These are phyloP conservation scores for Sporobolomyces roseus DNA, from an alignment of 768 basidiomycete genomes.

Conservation along the genomic window DNA sequence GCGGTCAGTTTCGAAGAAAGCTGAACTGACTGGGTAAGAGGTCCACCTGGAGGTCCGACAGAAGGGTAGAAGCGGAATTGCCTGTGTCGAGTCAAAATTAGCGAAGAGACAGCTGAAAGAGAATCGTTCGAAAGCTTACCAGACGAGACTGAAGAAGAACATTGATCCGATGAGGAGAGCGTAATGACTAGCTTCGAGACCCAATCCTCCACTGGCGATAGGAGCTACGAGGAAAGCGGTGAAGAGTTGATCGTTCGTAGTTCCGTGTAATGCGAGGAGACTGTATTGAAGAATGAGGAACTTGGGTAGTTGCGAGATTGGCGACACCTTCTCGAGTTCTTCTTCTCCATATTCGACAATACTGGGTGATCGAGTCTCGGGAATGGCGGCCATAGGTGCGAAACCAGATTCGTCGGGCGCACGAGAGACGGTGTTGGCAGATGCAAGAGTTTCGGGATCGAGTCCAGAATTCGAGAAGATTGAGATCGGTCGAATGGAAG, in stretches of 20 bases:
- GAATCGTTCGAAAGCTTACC: constrained; percentile 15
- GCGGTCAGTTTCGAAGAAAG: constrained; percentile 58
- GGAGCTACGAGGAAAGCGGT: constrained; percentile 61
- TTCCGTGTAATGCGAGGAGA: constrained; percentile 74
- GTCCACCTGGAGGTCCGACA: constrained; percentile 50
- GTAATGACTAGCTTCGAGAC: constrained; percentile 84
- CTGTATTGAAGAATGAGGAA: constrained; percentile 87
- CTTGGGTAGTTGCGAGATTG: constrained; percentile 71
- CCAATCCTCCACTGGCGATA: constrained; percentile 80
- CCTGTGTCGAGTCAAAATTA: constrained; percentile 5
- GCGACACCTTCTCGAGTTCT: constrained; percentile 56
- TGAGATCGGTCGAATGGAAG: constrained; percentile 30
- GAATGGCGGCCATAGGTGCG: constrained; percentile 36
- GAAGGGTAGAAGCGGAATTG: constrained; percentile 52
- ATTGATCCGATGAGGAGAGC: constrained; percentile 72
- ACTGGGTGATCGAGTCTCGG: constrained; percentile 31
- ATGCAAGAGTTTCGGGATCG: constrained; percentile 33
- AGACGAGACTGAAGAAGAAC: constrained; percentile 42
- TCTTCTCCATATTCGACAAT: constrained; percentile 30
- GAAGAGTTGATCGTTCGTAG: constrained; percentile 55
- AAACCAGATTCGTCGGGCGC: constrained; percentile 24
- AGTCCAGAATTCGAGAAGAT: constrained; percentile 43
- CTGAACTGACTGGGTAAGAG: constrained; percentile 47
- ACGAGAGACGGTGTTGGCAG: background rate
- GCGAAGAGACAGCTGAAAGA: background rate